Conservation (phyloP, 2,329 filamentous ascomycete genomes). For the Fusarium dimerum region DNA sequence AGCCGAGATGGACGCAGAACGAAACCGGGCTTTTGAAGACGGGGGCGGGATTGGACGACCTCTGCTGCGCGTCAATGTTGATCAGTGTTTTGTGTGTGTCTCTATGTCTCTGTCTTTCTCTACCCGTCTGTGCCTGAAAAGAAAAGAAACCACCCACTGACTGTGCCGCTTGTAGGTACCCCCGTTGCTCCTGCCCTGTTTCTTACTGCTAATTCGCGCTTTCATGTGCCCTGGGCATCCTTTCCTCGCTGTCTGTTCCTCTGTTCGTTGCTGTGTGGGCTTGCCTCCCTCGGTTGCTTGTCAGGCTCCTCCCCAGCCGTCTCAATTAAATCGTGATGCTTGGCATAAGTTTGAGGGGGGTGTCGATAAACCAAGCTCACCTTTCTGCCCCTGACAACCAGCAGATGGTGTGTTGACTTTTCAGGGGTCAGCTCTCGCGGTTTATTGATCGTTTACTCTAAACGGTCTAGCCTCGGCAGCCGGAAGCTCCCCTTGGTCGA, state of each 20-base stretch:
- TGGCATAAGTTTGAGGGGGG: conserved; percentile 14
- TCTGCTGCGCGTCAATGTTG: conserved; percentile 1
- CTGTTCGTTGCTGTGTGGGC: background rate
- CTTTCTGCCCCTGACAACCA: conserved; percentile 14
- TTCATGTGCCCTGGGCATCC: background rate
- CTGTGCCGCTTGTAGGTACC: conserved; percentile 1
- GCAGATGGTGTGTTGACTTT: conserved; percentile 29
- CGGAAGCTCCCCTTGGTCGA: background rate
- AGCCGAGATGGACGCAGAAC: conserved; percentile 31
- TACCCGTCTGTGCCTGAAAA: conserved; percentile 1
- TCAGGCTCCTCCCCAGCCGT: conserved; percentile 12
- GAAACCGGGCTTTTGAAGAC: conserved; percentile 43
- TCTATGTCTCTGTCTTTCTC: background rate
- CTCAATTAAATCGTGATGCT: background rate
- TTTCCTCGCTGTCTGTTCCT: background rate
- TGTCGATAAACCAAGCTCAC: conserved; percentile 24
- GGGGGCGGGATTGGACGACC: conserved; percentile 34
- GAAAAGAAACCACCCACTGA: background rate
- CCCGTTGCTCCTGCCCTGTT: conserved; percentile 20
- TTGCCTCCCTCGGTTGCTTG: background rate
- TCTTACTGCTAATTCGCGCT: conserved; percentile 22
- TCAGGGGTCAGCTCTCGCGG: conserved; percentile 18
- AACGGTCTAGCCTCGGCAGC: conserved; percentile 14
- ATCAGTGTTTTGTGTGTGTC: conserved; percentile 1
- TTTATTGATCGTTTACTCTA: conserved; percentile 21